Conservation (phyloP, 441 rosid genomes). For the Populus hybrid region DNA sequence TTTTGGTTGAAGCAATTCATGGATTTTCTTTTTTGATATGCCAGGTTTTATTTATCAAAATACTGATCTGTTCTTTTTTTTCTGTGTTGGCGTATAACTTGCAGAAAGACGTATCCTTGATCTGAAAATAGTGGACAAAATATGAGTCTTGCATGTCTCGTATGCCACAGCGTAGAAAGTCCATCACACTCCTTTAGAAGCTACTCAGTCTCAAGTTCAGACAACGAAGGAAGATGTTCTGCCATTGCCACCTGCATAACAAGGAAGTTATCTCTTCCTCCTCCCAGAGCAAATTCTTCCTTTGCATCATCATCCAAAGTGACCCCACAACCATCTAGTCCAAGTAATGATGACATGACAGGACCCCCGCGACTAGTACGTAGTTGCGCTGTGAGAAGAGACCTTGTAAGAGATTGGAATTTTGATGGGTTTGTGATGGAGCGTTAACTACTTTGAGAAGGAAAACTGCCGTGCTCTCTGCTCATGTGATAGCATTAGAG, state of each 20-base stretch:
- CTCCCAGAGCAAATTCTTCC: slow-evolving; percentile 45
- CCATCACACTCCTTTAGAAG: slow-evolving; percentile 87
- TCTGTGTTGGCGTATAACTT: slow-evolving; percentile 1
- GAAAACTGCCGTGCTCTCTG: neutral
- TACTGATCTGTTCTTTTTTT: neutral
- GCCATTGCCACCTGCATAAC: slow-evolving; percentile 70
- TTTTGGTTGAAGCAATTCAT: neutral
- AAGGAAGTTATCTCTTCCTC: slow-evolving; percentile 57
- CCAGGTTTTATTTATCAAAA: neutral
- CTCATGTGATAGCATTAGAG: slow-evolving; percentile 24
- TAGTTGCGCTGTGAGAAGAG: slow-evolving; percentile 85
- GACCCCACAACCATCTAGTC: slow-evolving; percentile 70
- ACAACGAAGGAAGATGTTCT: slow-evolving; percentile 77
- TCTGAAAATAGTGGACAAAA: slow-evolving; percentile 2
- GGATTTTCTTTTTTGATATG: neutral
- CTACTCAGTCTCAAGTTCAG: slow-evolving; percentile 89
- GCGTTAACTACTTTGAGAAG: slow-evolving; percentile 29
- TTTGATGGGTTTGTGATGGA: slow-evolving; percentile 56
- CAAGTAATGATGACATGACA: slow-evolving; percentile 31
- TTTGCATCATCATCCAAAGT: slow-evolving; percentile 71
- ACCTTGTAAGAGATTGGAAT: slow-evolving; percentile 92
- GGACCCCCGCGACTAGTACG: slow-evolving; percentile 79
- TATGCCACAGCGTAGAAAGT: slow-evolving; percentile 83
- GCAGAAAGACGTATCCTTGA: slow-evolving; percentile 6
- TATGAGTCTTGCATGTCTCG: slow-evolving; percentile 89